Evolutionary conservation across 805 yeast species (phyloP), one percentile per base, ranked within the genome.

Genomic region (Cyberlindnera mrakii): DNA sequence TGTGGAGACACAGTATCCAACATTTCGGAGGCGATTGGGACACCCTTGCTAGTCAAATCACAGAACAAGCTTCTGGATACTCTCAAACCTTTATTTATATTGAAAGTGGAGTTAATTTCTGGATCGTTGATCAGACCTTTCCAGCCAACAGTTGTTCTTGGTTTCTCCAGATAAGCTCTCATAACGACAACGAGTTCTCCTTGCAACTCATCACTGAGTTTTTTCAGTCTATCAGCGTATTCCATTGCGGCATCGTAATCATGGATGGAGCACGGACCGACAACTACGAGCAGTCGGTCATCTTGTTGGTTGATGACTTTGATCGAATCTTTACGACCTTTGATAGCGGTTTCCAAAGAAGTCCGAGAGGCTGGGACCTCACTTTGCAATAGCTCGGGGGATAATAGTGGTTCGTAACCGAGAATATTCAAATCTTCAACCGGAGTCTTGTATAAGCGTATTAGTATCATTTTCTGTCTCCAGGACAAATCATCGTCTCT

Each of bases 81-180:
- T 57, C 88, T 79, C 52, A 91, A 74, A 59, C 99, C 99, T 69
- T 88, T 87, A 77, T 91, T 91, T 65, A 91, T 93, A 64, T 91
- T 84, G 78, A 84, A 93, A 39, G 96, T 74, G 59, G 85, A 85
- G 67, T 91, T 87, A 48, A 91, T 78, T 59, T 91, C 96, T 37
- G 99, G 99, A 67, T 91, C 99, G 66, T 91, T 91, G 63, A 91
- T 89, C 58, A 91, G 74, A 58, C 99, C 99, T 69, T 91, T 91
- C 99, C 99, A 91, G 52, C 99, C 99, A 43, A 91, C 98, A 19
- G 98, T 91, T 50, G 99, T 91, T 74, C 99, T 84, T 59, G 99
- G 99, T 69, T 91, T 91, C 70, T 91, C 99, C 54, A 91, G 75
- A 75, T 91, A 91, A 6, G 98, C 98, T 72, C 99, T 84, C 99